Base-by-base conservation (phyloP, 1,139 yeast species). In the Yamadazyma sp. region DNA sequence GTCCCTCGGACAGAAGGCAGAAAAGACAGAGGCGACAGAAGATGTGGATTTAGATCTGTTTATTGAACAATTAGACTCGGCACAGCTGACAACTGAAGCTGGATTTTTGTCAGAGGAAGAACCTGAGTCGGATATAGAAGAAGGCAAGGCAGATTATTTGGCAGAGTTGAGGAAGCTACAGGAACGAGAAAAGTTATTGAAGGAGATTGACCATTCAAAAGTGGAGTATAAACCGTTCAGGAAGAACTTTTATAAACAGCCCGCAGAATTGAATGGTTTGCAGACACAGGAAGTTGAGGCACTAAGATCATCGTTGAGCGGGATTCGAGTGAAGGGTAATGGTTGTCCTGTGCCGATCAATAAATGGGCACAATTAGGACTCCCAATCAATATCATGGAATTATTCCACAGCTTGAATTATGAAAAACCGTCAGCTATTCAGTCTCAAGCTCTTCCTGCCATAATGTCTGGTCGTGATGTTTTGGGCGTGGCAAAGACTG, bases 401-500 rank as follows among this genome's bases (percentile, higher is more conserved):
- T 71, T 79, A 0, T 68, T 89, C 15, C 62, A 60, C 24, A 68
- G 73, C 1, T 58, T 83, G 11, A 60, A 69, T 4, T 89, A 79
- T 53, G 62, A 59, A 0, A 60, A 66, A 4, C 98, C 98, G 1
- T 87, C 97, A 0, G 79, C 97, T 0, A 88, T 94, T 42, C 99
- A 94, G 59, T 74, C 91, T 0, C 97, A 91, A 55, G 91, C 97
- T 0, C 71, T 91, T 14, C 98, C 99, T 0, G 85, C 91, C 0
- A 79, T 89, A 14, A 84, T 92, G 92, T 73, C 84, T 4, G 98
- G 98, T 0, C 63, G 87, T 41, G 98, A 94, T 64, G 79, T 92
- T 4, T 84, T 94, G 38, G 98, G 96, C 5, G 85, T 92, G 24
- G 98, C 98, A 0, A 88, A 89, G 50, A 92, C 99, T 0, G 98